phyloP scores from a whole-genome alignment of 2,329 filamentous ascomycete genomes.

The Ascochyta fabae region DNA sequence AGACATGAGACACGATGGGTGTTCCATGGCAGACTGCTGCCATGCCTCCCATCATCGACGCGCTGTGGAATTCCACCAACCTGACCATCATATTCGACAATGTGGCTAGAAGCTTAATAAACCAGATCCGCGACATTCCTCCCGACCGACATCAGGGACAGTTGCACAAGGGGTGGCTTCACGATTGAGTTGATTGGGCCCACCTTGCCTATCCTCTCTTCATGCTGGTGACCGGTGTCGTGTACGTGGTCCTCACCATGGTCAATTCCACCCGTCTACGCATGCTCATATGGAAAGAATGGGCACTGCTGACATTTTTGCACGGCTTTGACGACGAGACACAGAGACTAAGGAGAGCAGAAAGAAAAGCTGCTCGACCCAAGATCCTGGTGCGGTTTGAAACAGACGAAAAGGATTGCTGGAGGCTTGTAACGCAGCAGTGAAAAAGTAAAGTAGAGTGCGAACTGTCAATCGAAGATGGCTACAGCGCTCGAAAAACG shows the following conservation, averaged over 20 bases:
- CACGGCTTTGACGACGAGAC: slow-evolving; percentile 14
- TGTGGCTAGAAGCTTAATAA: slow-evolving; percentile 7
- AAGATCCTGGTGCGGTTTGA: background rate
- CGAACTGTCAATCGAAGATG: too few species aligned
- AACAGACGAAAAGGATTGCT: background rate
- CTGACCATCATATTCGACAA: slow-evolving; percentile 5
- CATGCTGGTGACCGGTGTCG: slow-evolving; percentile 3
- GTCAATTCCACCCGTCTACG: slow-evolving; percentile 1
- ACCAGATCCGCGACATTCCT: slow-evolving; percentile 3
- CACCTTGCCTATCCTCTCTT: slow-evolving; percentile 5
- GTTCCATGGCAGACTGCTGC: too few species aligned
- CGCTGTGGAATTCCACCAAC: slow-evolving; percentile 6
- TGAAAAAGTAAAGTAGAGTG: too few species aligned
- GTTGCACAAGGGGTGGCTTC: slow-evolving; percentile 3
- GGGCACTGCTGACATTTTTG: slow-evolving; percentile 5
- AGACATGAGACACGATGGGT: background rate
- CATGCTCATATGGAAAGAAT: slow-evolving; percentile 15
- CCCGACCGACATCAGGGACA: background rate
- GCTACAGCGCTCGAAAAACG: too few species aligned
- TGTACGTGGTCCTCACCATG: slow-evolving; percentile 5
- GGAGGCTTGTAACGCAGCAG: background rate
- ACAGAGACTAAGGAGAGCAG: slow-evolving; percentile 4
- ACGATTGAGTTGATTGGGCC: slow-evolving; percentile 6
- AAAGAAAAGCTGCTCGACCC: background rate
- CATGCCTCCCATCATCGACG: background rate